Base-by-base conservation (phyloP, 148 eudicot species). In the Amaranthus palmeri region DNA sequence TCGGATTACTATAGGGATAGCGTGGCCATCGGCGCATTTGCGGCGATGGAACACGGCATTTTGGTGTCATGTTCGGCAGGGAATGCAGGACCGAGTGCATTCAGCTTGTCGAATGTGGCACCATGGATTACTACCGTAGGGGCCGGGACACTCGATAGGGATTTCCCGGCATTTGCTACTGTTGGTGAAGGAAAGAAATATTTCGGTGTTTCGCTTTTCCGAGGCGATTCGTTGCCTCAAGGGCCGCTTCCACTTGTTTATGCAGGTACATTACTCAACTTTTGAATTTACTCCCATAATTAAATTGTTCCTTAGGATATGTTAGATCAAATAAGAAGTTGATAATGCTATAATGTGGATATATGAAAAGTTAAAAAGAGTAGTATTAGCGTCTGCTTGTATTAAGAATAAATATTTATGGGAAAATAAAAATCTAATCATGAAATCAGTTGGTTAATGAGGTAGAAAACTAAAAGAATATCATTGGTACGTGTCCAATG, bases 121-220 rank as follows among this genome's bases (percentile, higher is more conserved):
- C 92, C 92, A 10, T 88, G 92, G 92, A 88, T 88, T 4, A 85
- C 85, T 6, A 88, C 92, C 0, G 90, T 88, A 6, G 92, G 90
- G 0, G 92, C 92, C 3, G 90, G 92, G 0, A 88, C 90, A 6
- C 67, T 88, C 49, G 92, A 88, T 70, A 78, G 92, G 10, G 88
- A 86, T 41, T 86, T 88, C 44, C 90, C 88, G 11, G 88, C 92
- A 5, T 57, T n/a, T 45, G 88, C 67, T 48, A 76, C 80, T 11
- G 57, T 85, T 2, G 88, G 87, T 4, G 74, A 83, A 46, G 81
- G 81, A 5, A 65, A 60, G 66, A 83, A 72, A 36, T 85, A 48
- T 65, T 67, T 80, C 3, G 92, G 92, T 48, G 85, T 80, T 69
- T 86, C 92, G 11, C 84, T 88, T 13, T 86, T 75, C 79, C 70